Percentiles rank a stretch among this genome's conserved stretches.
Conservation (phyloP, 768 basidiomycete genomes). For the Clavaria fumosa region DNA sequence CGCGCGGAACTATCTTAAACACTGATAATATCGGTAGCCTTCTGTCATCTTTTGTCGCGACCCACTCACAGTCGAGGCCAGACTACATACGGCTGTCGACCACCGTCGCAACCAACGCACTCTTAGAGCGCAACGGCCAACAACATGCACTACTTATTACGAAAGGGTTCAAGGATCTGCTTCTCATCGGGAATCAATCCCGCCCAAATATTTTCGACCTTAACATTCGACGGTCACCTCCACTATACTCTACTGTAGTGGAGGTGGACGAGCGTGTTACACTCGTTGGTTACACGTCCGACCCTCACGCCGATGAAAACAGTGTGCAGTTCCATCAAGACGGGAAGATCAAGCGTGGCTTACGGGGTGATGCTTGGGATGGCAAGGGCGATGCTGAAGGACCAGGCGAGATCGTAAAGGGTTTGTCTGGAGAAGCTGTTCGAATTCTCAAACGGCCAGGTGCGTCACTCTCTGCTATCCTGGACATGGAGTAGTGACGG, state of each 20-base stretch:
- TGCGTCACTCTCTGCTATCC: slow-evolving; percentile 13
- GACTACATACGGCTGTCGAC: slow-evolving; percentile 89
- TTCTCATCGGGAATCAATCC: slow-evolving; percentile 89
- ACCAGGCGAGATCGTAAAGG: slow-evolving; percentile 64
- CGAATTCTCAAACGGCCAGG: slow-evolving; percentile 65
- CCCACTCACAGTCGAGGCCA: slow-evolving; percentile 16
- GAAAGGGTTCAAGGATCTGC: slow-evolving; percentile 78
- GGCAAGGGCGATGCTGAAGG: slow-evolving; percentile 55
- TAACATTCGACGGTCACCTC: slow-evolving; percentile 63
- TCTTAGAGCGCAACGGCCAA: slow-evolving; percentile 89
- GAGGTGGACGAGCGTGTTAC: slow-evolving; percentile 88
- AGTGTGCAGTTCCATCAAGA: slow-evolving; percentile 61
- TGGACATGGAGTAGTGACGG: background rate
- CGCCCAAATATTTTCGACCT: slow-evolving; percentile 92
- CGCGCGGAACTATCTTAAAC: slow-evolving; percentile 47
- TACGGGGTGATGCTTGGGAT: slow-evolving; percentile 69
- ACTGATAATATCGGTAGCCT: slow-evolving; percentile 67
- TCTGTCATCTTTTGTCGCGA: background rate
- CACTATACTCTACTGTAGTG: slow-evolving; percentile 63
- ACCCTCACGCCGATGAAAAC: slow-evolving; percentile 65
- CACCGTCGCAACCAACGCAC: slow-evolving; percentile 91
- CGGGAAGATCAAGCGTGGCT: slow-evolving; percentile 50
- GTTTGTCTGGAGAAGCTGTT: slow-evolving; percentile 83
- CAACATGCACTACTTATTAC: slow-evolving; percentile 86
- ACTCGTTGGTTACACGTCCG: slow-evolving; percentile 83